phyloP scores from a whole-genome alignment of 495 filamentous ascomycete genomes.

The Talaromyces thailandensis region DNA sequence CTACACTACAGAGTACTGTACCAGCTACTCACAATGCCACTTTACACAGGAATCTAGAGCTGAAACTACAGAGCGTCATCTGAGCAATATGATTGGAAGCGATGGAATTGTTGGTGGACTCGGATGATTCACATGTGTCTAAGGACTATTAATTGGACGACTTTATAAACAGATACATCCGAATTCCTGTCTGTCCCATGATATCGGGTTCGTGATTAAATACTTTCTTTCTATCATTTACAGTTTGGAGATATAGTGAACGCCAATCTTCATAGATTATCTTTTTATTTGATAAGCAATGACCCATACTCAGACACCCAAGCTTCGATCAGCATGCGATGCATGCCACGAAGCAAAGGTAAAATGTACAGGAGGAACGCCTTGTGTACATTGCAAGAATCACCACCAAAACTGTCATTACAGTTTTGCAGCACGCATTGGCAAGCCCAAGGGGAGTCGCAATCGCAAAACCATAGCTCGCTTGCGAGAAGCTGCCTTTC shows the following conservation, averaged over 20 bases:
- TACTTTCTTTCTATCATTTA: not conserved
- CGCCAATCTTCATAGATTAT: not conserved
- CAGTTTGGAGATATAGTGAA: not conserved
- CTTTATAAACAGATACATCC: not conserved
- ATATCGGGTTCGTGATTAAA: not conserved
- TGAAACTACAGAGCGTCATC: not conserved
- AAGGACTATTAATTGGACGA: not conserved
- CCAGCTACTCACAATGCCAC: not conserved
- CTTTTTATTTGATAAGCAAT: not conserved
- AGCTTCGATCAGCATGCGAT: constrained; percentile 10
- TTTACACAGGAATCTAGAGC: not conserved
- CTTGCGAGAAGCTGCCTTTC: constrained; percentile 1
- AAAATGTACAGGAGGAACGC: constrained; percentile 8
- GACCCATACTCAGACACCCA: constrained; percentile 5
- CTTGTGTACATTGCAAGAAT: constrained; percentile 8
- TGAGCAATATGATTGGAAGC: not conserved
- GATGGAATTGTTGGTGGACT: not conserved
- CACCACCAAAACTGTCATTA: constrained; percentile 6
- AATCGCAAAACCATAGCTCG: constrained; percentile 9
- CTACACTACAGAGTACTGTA: not conserved
- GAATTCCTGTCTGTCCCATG: not conserved
- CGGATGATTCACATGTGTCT: not conserved
- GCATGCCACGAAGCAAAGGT: constrained; percentile 10
- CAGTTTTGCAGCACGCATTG: constrained; percentile 7
- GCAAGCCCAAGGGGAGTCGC: constrained; percentile 9